Percentiles rank a stretch among this genome's conserved stretches.
These are phyloP conservation scores for Moniliella sp. DNA, from an alignment of 1,284 basidiomycete species.

Conservation along the genomic window DNA sequence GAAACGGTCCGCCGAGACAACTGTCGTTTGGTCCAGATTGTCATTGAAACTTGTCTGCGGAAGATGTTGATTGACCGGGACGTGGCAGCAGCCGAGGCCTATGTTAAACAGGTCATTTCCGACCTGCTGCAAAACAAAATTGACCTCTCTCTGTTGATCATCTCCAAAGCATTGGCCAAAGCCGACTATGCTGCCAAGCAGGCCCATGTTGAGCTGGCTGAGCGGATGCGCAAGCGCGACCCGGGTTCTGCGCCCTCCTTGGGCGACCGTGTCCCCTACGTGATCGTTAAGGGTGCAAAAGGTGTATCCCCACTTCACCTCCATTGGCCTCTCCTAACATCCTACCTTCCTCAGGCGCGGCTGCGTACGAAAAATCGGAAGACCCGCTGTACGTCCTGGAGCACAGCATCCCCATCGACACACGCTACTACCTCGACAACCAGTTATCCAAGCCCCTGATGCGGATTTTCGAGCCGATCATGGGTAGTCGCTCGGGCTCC, in stretches of 20 bases:
- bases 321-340: background rate
- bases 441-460: conserved; percentile 31
- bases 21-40: conserved; percentile 30
- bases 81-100: conserved; percentile 28
- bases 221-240: conserved; percentile 32
- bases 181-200: conserved; percentile 28
- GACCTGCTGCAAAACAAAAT: conserved; percentile 33
- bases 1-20: conserved; percentile 34
- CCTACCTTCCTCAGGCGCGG: conserved; percentile 4
- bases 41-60: conserved; percentile 31
- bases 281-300: conserved; percentile 31
- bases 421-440: conserved; percentile 32
- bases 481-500: conserved; percentile 17
- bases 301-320: too few species aligned
- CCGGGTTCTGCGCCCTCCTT: conserved; percentile 29
- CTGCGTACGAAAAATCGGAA: conserved; percentile 30
- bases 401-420: conserved; percentile 33
- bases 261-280: conserved; percentile 31
- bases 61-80: conserved; percentile 34
- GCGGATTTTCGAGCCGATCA: conserved; percentile 33
- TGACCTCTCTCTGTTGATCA: conserved; percentile 33
- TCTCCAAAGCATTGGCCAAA: conserved; percentile 31
- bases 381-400: conserved; percentile 32
- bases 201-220: conserved; percentile 30
- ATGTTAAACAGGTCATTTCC: conserved; percentile 24